phyloP scores from a whole-genome alignment of 306 rosid genomes.

The Citrullus mucosospermus region DNA sequence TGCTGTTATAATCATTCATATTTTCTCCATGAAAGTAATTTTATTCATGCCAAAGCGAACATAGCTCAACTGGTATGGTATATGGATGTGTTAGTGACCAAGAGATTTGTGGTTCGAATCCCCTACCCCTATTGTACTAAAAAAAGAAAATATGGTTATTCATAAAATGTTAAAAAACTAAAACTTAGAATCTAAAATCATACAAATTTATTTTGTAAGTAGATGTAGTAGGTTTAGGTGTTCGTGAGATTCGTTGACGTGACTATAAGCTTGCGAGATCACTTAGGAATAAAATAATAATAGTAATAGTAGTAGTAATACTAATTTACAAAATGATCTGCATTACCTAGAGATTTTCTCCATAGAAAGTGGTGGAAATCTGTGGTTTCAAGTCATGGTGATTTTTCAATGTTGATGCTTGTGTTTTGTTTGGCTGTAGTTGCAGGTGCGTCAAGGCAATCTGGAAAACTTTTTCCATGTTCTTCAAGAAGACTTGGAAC shows the following conservation, averaged over 20 bases:
- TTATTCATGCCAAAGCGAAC: too few relatives aligned
- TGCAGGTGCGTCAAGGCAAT: conserved; percentile 36
- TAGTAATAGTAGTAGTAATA: neutral
- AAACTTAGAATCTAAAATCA: neutral
- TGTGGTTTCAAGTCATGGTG: neutral
- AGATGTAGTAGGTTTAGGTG: neutral
- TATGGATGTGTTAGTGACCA: too few relatives aligned
- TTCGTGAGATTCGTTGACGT: neutral
- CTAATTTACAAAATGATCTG: neutral
- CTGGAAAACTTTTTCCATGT: conserved; percentile 24
- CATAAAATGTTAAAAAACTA: too few relatives aligned
- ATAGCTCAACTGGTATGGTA: too few relatives aligned
- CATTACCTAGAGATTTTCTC: neutral
- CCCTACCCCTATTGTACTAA: too few relatives aligned
- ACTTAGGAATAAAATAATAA: too few relatives aligned
- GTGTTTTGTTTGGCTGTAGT: neutral
- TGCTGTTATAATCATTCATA: too few relatives aligned
- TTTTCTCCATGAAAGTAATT: too few relatives aligned
- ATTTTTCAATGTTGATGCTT: neutral
- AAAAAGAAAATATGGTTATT: too few relatives aligned
- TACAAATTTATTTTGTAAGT: neutral
- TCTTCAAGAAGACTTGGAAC: conserved; percentile 18
- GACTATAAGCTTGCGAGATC: too few relatives aligned
- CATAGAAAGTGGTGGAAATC: neutral
- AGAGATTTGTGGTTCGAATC: too few relatives aligned